Conservation (phyloP, 441 rosid species). For the Arabidopsis lyrata region DNA sequence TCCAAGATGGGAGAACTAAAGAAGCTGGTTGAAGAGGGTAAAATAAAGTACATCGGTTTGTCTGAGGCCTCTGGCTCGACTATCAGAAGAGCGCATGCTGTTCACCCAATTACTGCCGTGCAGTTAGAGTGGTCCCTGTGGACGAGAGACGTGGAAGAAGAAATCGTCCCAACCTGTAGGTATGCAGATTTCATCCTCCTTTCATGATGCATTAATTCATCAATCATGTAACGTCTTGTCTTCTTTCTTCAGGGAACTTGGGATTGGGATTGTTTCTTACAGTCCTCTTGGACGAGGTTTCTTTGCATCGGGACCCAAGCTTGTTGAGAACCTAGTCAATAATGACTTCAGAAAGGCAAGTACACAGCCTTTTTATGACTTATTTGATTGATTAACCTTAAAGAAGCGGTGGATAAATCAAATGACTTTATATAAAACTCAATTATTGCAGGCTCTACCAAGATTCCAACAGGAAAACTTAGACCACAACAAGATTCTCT, state of each 20-base stretch:
- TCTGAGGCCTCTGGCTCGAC: constrained; percentile 79
- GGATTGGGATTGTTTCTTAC: constrained; percentile 77
- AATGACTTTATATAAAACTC: not conserved
- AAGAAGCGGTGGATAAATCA: not conserved
- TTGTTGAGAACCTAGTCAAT: constrained; percentile 46
- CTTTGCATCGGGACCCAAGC: constrained; percentile 59
- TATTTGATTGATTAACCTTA: not conserved
- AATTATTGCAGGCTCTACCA: constrained; percentile 29
- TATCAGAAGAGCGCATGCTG: constrained; percentile 77
- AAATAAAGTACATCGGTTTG: constrained; percentile 69
- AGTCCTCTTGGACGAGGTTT: constrained; percentile 73
- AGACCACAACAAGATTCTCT: constrained; percentile 44
- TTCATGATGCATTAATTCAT: not conserved
- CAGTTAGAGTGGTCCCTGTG: constrained; percentile 79
- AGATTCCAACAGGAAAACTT: constrained; percentile 51
- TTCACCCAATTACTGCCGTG: constrained; percentile 71
- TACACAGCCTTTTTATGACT: not conserved
- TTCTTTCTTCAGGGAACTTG: constrained; percentile 60
- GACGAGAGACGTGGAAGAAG: constrained; percentile 74
- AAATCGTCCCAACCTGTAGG: constrained; percentile 58
- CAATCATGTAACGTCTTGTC: not conserved
- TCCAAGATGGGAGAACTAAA: constrained; percentile 65
- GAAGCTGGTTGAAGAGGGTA: constrained; percentile 72
- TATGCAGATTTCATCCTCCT: not conserved
- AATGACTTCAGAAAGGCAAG: constrained; percentile 57